phyloP scores from a whole-genome alignment of 176 grass and related monocot species.

The Musa itinerans region DNA sequence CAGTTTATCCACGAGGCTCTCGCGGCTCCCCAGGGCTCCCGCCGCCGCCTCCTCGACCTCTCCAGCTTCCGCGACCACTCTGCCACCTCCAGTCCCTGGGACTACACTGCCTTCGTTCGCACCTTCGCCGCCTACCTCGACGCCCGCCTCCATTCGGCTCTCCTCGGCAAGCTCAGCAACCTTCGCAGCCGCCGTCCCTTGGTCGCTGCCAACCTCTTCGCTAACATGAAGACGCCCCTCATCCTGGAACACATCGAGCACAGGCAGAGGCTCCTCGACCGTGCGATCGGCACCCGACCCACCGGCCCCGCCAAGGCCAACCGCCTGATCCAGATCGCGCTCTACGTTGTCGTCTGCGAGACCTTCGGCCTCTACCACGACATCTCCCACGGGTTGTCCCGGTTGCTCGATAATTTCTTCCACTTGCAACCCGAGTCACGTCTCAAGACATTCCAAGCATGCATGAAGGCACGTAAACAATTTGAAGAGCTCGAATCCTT shows the following conservation, averaged over 20 bases:
- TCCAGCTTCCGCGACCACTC: slow-evolving; percentile 28
- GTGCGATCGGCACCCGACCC: slow-evolving; percentile 27
- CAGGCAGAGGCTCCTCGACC: slow-evolving; percentile 31
- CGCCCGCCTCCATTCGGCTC: slow-evolving; percentile 23
- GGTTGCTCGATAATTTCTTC: slow-evolving; percentile 42
- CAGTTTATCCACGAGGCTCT: slow-evolving; percentile 24
- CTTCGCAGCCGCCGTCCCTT: neutral
- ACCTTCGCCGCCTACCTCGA: slow-evolving; percentile 34
- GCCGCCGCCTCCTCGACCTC: slow-evolving; percentile 30
- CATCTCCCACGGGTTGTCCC: slow-evolving; percentile 22
- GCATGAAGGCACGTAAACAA: slow-evolving; percentile 21
- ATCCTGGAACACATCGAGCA: slow-evolving; percentile 26
- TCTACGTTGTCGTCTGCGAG: slow-evolving; percentile 33
- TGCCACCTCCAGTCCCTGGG: slow-evolving; percentile 21
- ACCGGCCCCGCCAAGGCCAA: slow-evolving; percentile 23
- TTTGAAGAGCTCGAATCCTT: slow-evolving; percentile 40
- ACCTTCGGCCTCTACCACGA: slow-evolving; percentile 36
- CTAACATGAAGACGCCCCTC: slow-evolving; percentile 9
- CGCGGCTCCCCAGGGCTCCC: neutral
- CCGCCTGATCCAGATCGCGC: slow-evolving; percentile 28
- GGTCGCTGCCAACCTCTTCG: neutral
- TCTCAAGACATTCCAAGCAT: slow-evolving; percentile 19
- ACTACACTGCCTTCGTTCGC: slow-evolving; percentile 32
- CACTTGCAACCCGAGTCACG: slow-evolving; percentile 12
- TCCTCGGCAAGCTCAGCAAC: slow-evolving; percentile 24